Conservation (phyloP, 495 filamentous ascomycete genomes). For the Letharia lupina region DNA sequence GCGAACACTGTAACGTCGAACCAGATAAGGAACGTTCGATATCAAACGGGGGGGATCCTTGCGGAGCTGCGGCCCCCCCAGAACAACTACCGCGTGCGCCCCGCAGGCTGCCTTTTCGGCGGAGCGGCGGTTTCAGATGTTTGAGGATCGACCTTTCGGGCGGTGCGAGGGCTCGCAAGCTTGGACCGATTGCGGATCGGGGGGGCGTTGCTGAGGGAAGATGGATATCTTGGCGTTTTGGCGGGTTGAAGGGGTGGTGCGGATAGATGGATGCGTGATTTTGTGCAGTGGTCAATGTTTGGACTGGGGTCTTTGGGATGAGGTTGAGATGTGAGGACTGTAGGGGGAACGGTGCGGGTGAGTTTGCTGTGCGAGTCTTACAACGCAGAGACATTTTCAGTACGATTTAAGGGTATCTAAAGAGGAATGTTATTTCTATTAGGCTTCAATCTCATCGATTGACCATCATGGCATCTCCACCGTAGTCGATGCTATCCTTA, state of each 20-base stretch:
- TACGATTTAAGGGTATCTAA: neutral
- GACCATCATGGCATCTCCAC: neutral
- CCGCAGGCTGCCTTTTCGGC: too few relatives aligned
- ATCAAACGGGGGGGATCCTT: too few relatives aligned
- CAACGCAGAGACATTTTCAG: neutral
- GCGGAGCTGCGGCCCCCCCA: too few relatives aligned
- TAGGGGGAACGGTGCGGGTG: neutral
- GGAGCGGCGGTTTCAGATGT: conserved; percentile 3
- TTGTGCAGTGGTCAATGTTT: neutral
- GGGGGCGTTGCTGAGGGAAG: neutral
- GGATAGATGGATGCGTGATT: neutral
- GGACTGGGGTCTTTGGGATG: neutral
- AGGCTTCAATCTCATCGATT: neutral
- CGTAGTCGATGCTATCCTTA: neutral
- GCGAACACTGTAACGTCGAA: too few relatives aligned
- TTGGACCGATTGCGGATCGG: neutral
- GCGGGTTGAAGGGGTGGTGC: neutral
- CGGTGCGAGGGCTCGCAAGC: neutral
- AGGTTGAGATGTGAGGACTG: neutral
- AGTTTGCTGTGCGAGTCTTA: neutral
- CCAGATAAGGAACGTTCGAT: too few relatives aligned
- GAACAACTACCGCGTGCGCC: too few relatives aligned
- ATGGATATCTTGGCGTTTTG: neutral
- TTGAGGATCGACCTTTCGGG: too few relatives aligned
- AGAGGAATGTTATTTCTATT: neutral